A percentile compares a stretch with the other conserved stretches of the same genome.
Evolutionary conservation across 371 early-diverging fungal genomes (phyloP).

Genomic region (Mortierella polycephala): DNA sequence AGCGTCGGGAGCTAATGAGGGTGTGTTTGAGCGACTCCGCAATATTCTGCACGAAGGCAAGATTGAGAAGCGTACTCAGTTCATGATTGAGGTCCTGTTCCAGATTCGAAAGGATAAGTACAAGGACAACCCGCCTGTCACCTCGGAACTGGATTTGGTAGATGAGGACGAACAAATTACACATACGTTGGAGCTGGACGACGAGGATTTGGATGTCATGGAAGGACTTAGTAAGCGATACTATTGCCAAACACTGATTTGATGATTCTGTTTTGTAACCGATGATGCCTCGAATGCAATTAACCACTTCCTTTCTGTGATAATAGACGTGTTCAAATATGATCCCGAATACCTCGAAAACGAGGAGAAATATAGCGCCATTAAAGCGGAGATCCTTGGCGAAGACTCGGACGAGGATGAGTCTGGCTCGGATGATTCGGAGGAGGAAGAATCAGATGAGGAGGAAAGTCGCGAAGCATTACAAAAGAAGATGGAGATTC

Average conservation of each 20-base stretch:
- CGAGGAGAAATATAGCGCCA: constrained; percentile 83
- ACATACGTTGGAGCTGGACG: constrained; percentile 89
- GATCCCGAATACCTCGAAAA: constrained; percentile 87
- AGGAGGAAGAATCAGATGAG: constrained; percentile 66
- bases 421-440: constrained; percentile 60
- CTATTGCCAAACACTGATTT: background rate
- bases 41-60: constrained; percentile 93
- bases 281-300: no score
- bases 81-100: constrained; percentile 98
- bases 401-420: constrained; percentile 68
- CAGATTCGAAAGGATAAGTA: constrained; percentile 95
- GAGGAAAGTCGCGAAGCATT: constrained; percentile 42
- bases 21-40: constrained; percentile 94
- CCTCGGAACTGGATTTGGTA: constrained; percentile 91
- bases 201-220: constrained; percentile 83
- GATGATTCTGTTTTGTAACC: background rate
- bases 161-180: constrained; percentile 97
- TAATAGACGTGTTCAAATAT: constrained; percentile 74
- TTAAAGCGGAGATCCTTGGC: constrained; percentile 93
- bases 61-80: constrained; percentile 95
- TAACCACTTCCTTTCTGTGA: background rate
- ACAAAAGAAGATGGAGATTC: constrained; percentile 72
- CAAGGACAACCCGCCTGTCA: constrained; percentile 82
- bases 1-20: constrained; percentile 82
- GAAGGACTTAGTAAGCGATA: constrained; percentile 77